These are phyloP conservation scores for Cenchrus purpureus DNA, from an alignment of 176 grass and related monocot species.

Conservation along the genomic window DNA sequence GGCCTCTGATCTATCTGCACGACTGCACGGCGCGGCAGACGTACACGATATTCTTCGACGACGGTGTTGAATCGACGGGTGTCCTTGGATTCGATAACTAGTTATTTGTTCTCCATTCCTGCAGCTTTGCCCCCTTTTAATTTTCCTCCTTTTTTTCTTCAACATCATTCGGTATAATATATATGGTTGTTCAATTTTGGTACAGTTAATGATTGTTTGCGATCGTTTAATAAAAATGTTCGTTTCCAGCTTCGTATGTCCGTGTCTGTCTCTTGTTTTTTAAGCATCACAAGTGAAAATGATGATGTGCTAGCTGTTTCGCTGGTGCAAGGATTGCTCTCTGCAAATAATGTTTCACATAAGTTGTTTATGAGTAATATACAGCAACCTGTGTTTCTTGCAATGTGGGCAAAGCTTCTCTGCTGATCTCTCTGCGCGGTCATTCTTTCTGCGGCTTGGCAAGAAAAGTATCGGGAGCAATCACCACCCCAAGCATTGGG, in stretches of 20 bases:
- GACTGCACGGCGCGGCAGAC: no score
- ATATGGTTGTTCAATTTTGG: not conserved
- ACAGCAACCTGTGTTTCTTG: not conserved
- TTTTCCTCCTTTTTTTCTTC: no score
- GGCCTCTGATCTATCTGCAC: not conserved
- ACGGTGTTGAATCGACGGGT: no score
- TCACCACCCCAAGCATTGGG: not conserved
- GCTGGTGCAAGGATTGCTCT: not conserved
- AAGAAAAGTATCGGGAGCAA: conserved; percentile 9
- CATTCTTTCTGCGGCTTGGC: not conserved
- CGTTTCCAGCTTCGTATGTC: not conserved
- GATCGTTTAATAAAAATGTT: no score
- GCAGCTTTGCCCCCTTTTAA: not conserved
- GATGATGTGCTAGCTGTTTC: not conserved
- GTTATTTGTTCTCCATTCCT: not conserved
- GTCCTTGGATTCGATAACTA: no score
- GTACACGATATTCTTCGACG: no score
- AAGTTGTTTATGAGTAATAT: not conserved
- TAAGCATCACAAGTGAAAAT: not conserved
- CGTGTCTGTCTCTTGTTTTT: no score
- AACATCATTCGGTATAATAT: not conserved
- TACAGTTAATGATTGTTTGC: no score
- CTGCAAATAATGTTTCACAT: not conserved
- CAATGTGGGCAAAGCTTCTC: not conserved
- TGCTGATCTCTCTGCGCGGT: not conserved